phyloP scores from a whole-genome alignment of 129 eudicot species.

The Logfia minima region DNA sequence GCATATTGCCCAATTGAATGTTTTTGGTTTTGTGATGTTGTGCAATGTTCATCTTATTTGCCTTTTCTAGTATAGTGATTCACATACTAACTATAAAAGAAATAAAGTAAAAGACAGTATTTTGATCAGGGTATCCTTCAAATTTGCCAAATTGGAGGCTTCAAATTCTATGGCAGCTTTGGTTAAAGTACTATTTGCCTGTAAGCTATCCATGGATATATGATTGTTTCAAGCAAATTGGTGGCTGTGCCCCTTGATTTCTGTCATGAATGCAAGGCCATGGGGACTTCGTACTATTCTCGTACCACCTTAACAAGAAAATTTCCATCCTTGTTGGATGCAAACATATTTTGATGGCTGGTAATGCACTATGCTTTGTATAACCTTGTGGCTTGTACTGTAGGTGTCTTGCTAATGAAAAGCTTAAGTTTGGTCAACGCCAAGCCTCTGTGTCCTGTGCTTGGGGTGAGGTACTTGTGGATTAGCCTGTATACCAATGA shows the following conservation, averaged over 20 bases:
- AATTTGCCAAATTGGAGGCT: not conserved
- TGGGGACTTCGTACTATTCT: not conserved
- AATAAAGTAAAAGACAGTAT: not conserved
- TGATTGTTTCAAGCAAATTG: not conserved
- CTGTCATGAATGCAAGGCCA: not conserved
- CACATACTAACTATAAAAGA: not conserved
- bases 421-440: not conserved
- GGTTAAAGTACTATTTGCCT: not conserved
- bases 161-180: not conserved
- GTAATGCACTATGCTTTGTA: not conserved
- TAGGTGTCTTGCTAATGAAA: not conserved
- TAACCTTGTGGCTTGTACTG: not conserved
- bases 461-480: not conserved
- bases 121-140: not conserved
- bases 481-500: not conserved
- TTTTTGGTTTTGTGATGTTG: conserved; percentile 23
- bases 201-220: not conserved
- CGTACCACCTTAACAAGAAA: not conserved
- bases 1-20: conserved; percentile 26
- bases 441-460: not conserved
- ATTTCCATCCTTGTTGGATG: not conserved
- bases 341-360: not conserved
- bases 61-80: not conserved
- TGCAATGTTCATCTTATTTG: conserved; percentile 19
- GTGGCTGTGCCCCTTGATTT: not conserved